Evolutionary conservation across 495 filamentous ascomycete genomes (phyloP).

Genomic region (Hypoxylon subgilvum): DNA sequence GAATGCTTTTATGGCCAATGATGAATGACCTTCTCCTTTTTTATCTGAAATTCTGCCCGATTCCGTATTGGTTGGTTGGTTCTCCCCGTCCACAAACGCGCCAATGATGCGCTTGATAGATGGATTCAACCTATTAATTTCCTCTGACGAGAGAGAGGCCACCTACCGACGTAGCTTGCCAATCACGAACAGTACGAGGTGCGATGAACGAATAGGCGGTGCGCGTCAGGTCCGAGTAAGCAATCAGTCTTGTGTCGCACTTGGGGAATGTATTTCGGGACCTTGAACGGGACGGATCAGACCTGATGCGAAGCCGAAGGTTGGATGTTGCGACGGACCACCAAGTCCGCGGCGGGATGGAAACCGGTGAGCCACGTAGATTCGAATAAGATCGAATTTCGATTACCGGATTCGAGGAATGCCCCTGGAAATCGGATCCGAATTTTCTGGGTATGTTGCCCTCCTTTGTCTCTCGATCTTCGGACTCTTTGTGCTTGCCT

Average conservation of each 20-base stretch:
- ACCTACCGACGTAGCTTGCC: constrained; percentile 35
- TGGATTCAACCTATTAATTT: constrained; percentile 39
- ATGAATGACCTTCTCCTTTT: constrained; percentile 26
- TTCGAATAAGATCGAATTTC: constrained; percentile 31
- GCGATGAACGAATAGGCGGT: constrained; percentile 23
- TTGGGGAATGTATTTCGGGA: constrained; percentile 18
- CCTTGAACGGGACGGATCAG: constrained; percentile 30
- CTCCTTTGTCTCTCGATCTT: constrained; percentile 22
- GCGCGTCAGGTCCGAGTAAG: constrained; percentile 35
- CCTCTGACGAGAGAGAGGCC: constrained; percentile 26
- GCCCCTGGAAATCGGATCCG: constrained; percentile 32
- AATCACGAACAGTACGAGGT: constrained; percentile 29
- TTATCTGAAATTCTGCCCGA: constrained; percentile 36
- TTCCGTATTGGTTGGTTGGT: constrained; percentile 32
- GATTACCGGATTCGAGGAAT: constrained; percentile 29
- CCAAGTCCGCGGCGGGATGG: constrained; percentile 9
- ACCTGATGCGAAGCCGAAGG: constrained; percentile 17
- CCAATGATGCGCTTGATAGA: constrained; percentile 34
- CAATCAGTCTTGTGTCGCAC: constrained; percentile 21
- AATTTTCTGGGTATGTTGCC: constrained; percentile 10
- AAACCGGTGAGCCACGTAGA: constrained; percentile 12
- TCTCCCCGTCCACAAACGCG: constrained; percentile 24
- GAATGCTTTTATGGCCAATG: constrained; percentile 26
- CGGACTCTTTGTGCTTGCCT: constrained; percentile 21
- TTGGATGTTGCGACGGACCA: constrained; percentile 13